These are phyloP conservation scores for Ophiostoma triangulosporum DNA, from an alignment of 2,329 filamentous ascomycete species.

Conservation along the genomic window DNA sequence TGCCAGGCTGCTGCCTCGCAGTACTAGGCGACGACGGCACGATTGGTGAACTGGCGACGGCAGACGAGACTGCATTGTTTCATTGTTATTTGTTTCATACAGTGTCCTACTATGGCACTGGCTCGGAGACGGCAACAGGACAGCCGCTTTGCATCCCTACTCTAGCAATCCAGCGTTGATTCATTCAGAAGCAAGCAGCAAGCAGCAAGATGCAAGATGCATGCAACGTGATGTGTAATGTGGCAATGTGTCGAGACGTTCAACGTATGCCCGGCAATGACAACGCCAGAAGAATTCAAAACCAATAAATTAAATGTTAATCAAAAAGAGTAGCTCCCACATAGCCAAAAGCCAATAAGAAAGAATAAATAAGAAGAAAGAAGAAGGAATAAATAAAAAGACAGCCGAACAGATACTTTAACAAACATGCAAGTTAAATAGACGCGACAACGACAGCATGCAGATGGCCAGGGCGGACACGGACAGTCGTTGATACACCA, in stretches of 20 bases:
- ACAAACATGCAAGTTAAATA: not conserved
- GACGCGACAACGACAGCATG: not conserved
- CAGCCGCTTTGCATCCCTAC: not conserved
- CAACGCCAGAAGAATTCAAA: no score
- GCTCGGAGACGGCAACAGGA: not conserved
- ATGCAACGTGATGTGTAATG: no score
- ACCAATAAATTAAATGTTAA: not conserved
- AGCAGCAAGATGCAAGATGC: no score
- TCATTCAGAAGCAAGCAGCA: not conserved
- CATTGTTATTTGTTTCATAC: no score
- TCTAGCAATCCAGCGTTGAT: not conserved
- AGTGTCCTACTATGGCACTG: not conserved
- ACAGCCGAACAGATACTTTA: not conserved
- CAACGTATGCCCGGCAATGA: no score
- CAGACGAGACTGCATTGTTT: not conserved
- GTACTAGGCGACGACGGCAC: constrained; percentile 36
- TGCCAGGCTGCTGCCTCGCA: constrained; percentile 65
- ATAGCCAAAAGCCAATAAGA: not conserved
- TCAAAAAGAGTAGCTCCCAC: not conserved
- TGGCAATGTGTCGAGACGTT: no score
- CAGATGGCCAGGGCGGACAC: no score
- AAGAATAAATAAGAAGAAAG: not conserved
- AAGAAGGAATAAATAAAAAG: not conserved
- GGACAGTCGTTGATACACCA: not conserved
- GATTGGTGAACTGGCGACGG: not conserved